Conservation (phyloP, 1,284 basidiomycete species). For the Amylostereum chailletii region DNA sequence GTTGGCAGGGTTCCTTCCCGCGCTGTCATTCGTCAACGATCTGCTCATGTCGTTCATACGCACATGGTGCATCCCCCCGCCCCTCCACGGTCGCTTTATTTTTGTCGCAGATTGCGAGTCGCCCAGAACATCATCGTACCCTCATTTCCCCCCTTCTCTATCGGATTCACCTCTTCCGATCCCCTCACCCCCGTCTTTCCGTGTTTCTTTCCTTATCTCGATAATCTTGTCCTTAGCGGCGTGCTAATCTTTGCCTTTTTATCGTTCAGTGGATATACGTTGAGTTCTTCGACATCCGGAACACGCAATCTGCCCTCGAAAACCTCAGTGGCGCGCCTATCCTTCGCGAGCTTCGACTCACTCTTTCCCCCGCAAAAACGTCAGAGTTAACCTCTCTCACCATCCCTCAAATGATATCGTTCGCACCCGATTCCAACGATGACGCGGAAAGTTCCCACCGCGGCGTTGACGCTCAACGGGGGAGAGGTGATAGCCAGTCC, state of each 20-base stretch:
- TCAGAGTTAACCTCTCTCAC: not conserved
- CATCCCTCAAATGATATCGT: too few relatives aligned
- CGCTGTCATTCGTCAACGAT: not conserved
- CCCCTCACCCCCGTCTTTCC: not conserved
- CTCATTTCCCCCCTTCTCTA: not conserved
- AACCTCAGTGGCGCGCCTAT: conserved; percentile 22
- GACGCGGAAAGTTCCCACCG: conserved; percentile 12
- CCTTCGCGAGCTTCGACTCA: conserved; percentile 22
- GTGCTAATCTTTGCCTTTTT: not conserved
- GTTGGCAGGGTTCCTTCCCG: not conserved
- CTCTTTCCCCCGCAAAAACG: conserved; percentile 16
- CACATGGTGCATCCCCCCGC: too few relatives aligned
- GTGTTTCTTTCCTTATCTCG: not conserved
- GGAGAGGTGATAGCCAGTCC: too few relatives aligned
- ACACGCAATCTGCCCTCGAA: conserved; percentile 37
- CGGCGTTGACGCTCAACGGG: conserved; percentile 5
- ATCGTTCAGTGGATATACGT: conserved; percentile 37
- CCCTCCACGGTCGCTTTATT: too few relatives aligned
- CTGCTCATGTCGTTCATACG: too few relatives aligned
- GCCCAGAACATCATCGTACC: not conserved
- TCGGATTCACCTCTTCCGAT: not conserved
- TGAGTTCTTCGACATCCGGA: conserved; percentile 57
- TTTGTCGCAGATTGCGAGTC: too few relatives aligned
- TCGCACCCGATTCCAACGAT: conserved; percentile 6
- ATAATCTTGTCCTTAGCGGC: not conserved